Percentiles rank a stretch among this genome's conserved stretches.
Evolutionary conservation across 2,329 filamentous ascomycete species (phyloP).

Genomic region (Alternaria hordeiaustralica): DNA sequence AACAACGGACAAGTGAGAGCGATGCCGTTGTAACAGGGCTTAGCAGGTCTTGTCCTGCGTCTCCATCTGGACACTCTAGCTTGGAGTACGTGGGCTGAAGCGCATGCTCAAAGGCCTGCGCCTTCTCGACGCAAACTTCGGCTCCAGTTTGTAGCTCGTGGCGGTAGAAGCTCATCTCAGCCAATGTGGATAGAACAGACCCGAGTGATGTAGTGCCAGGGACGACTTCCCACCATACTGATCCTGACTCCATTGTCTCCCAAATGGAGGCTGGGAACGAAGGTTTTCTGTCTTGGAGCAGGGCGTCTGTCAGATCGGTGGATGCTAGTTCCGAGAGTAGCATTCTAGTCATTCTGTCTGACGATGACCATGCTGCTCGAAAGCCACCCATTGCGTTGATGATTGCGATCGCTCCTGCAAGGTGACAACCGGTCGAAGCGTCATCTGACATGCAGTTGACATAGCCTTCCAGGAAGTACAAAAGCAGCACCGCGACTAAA

Average conservation of each 20-base stretch:
- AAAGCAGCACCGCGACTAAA: slow-evolving; percentile 18
- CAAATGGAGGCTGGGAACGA: slow-evolving; percentile 16
- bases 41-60: not conserved
- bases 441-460: slow-evolving; percentile 15
- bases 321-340: slow-evolving; percentile 22
- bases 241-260: slow-evolving; percentile 11
- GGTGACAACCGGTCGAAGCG: slow-evolving; percentile 20
- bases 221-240: slow-evolving; percentile 18
- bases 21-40: slow-evolving; percentile 1
- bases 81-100: slow-evolving; percentile 8
- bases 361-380: slow-evolving; percentile 5
- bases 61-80: not conserved
- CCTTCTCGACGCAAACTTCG: not conserved
- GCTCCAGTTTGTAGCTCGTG: slow-evolving; percentile 1
- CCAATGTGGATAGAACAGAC: slow-evolving; percentile 4
- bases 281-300: slow-evolving; percentile 17
- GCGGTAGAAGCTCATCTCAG: slow-evolving; percentile 15
- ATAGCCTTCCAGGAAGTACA: slow-evolving; percentile 24
- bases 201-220: slow-evolving; percentile 4
- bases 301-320: slow-evolving; percentile 20
- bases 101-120: slow-evolving; percentile 4
- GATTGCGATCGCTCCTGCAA: slow-evolving; percentile 67
- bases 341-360: slow-evolving; percentile 15
- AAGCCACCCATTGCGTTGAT: slow-evolving; percentile 75
- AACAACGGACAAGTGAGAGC: slow-evolving; percentile 11